Evolutionary conservation across 176 grass and related monocot species (phyloP).

Genomic region (Aegilops longissima): DNA sequence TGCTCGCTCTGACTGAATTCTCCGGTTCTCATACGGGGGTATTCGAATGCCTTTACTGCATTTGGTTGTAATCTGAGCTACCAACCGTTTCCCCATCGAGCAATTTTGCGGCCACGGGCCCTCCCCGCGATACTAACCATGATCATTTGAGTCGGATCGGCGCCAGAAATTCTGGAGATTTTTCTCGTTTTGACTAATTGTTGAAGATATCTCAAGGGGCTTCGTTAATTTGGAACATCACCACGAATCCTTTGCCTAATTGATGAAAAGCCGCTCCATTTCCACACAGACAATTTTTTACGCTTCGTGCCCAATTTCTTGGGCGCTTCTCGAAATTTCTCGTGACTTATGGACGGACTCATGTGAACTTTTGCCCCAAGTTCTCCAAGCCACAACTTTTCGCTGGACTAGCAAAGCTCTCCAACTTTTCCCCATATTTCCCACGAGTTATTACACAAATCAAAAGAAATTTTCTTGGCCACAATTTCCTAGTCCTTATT

Average conservation of each 20-base stretch:
- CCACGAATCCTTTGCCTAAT: neutral
- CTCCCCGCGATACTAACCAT: neutral
- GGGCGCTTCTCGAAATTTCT: conserved; percentile 19
- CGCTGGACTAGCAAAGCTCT: neutral
- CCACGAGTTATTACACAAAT: neutral
- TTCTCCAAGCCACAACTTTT: conserved; percentile 3
- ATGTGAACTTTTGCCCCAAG: neutral
- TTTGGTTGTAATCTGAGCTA: neutral
- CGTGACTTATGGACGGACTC: neutral
- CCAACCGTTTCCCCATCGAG: neutral
- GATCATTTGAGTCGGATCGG: neutral
- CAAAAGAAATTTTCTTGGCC: neutral
- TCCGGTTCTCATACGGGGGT: neutral
- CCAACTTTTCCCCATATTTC: neutral
- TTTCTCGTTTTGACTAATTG: neutral
- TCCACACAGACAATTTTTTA: neutral
- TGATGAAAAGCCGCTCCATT: neutral
- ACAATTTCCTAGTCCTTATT: neutral
- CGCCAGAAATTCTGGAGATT: neutral
- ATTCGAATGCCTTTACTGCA: neutral
- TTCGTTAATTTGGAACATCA: neutral
- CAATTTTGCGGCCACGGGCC: neutral
- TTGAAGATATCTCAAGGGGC: neutral
- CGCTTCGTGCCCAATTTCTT: neutral
- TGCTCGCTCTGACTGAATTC: neutral